Percentiles rank a stretch among this genome's conserved stretches.
Conservation (phyloP, 2,329 filamentous ascomycete genomes). For the Coniella vitis region DNA sequence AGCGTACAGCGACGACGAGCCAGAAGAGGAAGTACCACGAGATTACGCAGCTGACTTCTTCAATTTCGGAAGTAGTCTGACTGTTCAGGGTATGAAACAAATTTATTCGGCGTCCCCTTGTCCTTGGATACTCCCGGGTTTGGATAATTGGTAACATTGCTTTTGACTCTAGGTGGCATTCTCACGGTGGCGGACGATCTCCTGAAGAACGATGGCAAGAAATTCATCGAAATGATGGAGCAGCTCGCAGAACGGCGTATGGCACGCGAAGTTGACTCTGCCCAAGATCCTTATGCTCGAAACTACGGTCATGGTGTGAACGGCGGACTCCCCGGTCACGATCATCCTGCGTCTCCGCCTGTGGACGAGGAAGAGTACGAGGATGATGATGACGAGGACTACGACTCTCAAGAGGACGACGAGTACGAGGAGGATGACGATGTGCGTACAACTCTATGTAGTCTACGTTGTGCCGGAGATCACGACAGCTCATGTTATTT, state of each 20-base stretch:
- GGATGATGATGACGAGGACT: conserved; percentile 48
- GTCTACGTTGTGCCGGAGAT: too few species aligned
- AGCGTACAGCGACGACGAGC: conserved; percentile 56
- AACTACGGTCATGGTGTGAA: conserved; percentile 36
- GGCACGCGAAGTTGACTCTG: conserved; percentile 83
- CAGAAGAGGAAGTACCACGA: conserved; percentile 42
- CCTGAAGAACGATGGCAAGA: conserved; percentile 97
- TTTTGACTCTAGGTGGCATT: conserved; percentile 75
- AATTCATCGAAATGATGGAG: conserved; percentile 99
- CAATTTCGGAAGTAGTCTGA: conserved; percentile 94
- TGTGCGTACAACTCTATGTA: conserved; percentile 1
- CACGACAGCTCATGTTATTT: too few species aligned
- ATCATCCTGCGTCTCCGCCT: conserved; percentile 65
- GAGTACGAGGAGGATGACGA: conserved; percentile 75
- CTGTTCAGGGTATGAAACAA: conserved; percentile 71
- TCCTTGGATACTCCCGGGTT: conserved; percentile 19
- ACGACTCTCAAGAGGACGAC: conserved; percentile 51
- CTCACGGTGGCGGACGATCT: conserved; percentile 97
- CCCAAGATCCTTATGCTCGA: conserved; percentile 45
- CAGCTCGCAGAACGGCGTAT: conserved; percentile 95
- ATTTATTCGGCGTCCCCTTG: neutral
- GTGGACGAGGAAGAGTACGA: conserved; percentile 54
- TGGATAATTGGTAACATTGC: conserved; percentile 17
- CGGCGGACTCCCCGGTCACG: conserved; percentile 56
- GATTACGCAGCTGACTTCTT: conserved; percentile 79